Conservation (phyloP, 495 filamentous ascomycete genomes). For the Talaromyces ruber region DNA sequence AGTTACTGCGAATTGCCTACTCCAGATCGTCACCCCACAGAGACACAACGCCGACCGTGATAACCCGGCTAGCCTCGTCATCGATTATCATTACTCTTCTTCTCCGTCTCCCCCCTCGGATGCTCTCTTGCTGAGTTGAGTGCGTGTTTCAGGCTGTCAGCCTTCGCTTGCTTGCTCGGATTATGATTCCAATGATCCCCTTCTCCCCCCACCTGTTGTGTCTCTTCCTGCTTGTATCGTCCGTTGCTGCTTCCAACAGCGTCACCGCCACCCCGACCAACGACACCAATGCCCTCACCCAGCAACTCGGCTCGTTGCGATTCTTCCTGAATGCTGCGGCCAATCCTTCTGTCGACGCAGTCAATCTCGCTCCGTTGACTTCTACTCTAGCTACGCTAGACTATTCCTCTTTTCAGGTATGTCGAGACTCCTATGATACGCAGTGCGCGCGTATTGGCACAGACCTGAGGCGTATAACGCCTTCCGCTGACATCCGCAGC, state of each 20-base stretch:
- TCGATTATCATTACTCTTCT: not conserved
- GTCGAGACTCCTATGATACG: not conserved
- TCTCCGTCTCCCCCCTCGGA: not conserved
- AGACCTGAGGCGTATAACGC: too few relatives aligned
- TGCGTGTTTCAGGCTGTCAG: slow-evolving; percentile 7
- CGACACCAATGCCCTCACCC: slow-evolving; percentile 5
- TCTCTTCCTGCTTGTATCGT: slow-evolving; percentile 9
- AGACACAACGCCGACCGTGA: not conserved
- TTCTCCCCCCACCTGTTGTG: not conserved
- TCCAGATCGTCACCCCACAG: not conserved
- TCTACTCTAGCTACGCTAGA: slow-evolving; percentile 12
- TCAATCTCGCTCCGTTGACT: slow-evolving; percentile 26
- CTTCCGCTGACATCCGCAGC: slow-evolving; percentile 6
- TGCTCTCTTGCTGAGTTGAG: not conserved
- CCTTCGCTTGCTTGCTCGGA: slow-evolving; percentile 2
- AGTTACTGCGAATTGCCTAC: not conserved
- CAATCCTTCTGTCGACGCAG: slow-evolving; percentile 12
- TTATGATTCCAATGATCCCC: not conserved
- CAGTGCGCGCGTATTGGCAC: not conserved
- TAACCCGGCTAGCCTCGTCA: not conserved
- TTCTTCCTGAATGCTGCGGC: not conserved
- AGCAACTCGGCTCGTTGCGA: not conserved
- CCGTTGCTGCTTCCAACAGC: slow-evolving; percentile 11
- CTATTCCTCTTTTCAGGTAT: not conserved
- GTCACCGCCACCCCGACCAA: slow-evolving; percentile 28